Evolutionary conservation across 257 asterid genomes (phyloP).

Genomic region (Gentiana straminea): DNA sequence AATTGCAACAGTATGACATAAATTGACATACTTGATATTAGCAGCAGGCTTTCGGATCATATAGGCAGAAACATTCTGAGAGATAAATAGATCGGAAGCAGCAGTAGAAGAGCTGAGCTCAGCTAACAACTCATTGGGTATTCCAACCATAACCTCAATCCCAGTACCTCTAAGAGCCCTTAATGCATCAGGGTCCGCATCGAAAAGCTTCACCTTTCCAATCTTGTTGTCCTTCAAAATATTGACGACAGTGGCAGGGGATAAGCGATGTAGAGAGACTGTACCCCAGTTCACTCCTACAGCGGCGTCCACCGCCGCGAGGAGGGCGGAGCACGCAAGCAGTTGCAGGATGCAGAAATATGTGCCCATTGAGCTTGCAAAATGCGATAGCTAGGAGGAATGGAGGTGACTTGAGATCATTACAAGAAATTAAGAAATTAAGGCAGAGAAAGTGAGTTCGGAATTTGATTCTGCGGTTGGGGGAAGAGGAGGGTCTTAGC

Average conservation of each 20-base stretch:
- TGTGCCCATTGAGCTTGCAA: not conserved
- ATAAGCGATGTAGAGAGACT: constrained; percentile 49
- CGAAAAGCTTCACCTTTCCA: constrained; percentile 71
- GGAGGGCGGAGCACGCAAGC: not conserved
- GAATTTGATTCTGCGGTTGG: no score
- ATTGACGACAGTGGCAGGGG: constrained; percentile 74
- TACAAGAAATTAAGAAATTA: no score
- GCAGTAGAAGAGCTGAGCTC: constrained; percentile 40
- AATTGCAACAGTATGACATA: no score
- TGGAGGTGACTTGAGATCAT: not conserved
- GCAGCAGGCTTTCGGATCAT: constrained; percentile 57
- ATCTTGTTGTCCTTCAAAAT: constrained; percentile 62
- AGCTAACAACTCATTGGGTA: constrained; percentile 73
- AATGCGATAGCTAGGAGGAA: not conserved
- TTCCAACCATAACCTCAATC: constrained; percentile 85
- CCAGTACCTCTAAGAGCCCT: constrained; percentile 68
- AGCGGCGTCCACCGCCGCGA: constrained; percentile 47
- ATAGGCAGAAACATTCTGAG: constrained; percentile 73
- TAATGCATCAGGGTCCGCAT: constrained; percentile 56
- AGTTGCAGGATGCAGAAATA: not conserved
- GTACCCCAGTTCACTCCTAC: constrained; percentile 96
- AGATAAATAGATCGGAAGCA: constrained; percentile 67
- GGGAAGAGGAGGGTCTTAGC: no score
- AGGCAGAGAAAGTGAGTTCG: no score
- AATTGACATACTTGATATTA: constrained; percentile 46